Evolutionary conservation across 192 early-diverging fungal species (phyloP).

Genomic region (Coemansia sp.): DNA sequence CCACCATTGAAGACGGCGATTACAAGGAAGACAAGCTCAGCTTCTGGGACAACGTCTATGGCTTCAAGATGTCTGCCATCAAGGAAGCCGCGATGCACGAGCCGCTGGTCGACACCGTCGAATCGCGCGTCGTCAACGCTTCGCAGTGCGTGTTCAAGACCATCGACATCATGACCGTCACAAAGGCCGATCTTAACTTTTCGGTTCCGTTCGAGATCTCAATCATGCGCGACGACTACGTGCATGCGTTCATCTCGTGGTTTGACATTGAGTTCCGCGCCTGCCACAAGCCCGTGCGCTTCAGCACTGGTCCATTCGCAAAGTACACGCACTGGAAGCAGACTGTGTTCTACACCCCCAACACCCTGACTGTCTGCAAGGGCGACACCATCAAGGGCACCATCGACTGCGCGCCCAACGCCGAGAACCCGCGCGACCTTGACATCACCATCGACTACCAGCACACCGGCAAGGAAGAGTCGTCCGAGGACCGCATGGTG

Average conservation of each 20-base stretch:
- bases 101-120: slow-evolving; percentile 95
- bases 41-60: slow-evolving; percentile 94
- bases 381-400: slow-evolving; percentile 72
- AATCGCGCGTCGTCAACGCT: slow-evolving; percentile 79
- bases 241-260: slow-evolving; percentile 93
- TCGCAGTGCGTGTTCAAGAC: slow-evolving; percentile 74
- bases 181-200: slow-evolving; percentile 84
- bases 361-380: slow-evolving; percentile 68
- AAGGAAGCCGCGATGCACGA: slow-evolving; percentile 82
- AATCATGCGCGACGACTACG: slow-evolving; percentile 76
- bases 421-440: slow-evolving; percentile 87
- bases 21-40: slow-evolving; percentile 90
- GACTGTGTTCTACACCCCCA: slow-evolving; percentile 92
- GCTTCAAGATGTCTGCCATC: slow-evolving; percentile 96
- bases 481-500: slow-evolving; percentile 53
- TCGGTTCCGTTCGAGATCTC: slow-evolving; percentile 76
- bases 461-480: slow-evolving; percentile 60
- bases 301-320: slow-evolving; percentile 79
- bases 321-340: slow-evolving; percentile 99
- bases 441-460: slow-evolving; percentile 81
- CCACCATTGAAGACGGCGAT: slow-evolving; percentile 92
- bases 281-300: slow-evolving; percentile 80
- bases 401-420: slow-evolving; percentile 71
- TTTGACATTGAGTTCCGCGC: slow-evolving; percentile 96
- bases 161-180: slow-evolving; percentile 78